These are phyloP conservation scores for Naganishia friedmannii DNA, from an alignment of 768 basidiomycete genomes.

Conservation along the genomic window DNA sequence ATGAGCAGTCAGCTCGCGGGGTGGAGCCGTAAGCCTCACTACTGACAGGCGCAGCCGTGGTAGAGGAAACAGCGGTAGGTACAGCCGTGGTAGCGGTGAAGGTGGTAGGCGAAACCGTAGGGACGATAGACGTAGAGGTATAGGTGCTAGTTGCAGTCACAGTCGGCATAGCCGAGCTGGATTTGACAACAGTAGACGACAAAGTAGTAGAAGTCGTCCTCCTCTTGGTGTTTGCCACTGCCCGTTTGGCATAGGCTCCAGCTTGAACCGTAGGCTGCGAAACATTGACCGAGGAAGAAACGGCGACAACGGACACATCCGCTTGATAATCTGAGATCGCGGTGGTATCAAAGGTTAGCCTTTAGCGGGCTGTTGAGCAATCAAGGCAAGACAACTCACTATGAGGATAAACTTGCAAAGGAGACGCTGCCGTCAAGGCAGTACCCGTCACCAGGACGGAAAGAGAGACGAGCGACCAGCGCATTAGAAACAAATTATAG, in stretches of 20 bases:
- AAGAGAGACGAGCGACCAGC: slow-evolving; percentile 10
- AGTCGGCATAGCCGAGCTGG: slow-evolving; percentile 3
- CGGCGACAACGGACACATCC: too few species aligned
- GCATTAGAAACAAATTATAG: slow-evolving; percentile 2
- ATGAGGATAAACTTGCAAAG: neutral
- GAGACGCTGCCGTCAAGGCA: slow-evolving; percentile 17
- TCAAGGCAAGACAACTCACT: neutral
- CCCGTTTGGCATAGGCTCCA: neutral
- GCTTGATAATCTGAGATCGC: too few species aligned
- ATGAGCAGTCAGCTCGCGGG: slow-evolving; percentile 1
- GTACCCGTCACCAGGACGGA: neutral
- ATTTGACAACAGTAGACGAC: neutral
- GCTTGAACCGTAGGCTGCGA: too few species aligned
- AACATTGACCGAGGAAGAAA: too few species aligned
- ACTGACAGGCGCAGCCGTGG: neutral
- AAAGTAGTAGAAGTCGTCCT: neutral
- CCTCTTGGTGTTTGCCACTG: neutral
- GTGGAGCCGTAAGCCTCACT: neutral
- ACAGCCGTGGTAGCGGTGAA: neutral
- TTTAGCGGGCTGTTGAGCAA: too few species aligned
- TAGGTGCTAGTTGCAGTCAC: neutral
- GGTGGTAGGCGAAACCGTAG: neutral
- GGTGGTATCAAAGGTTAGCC: too few species aligned
- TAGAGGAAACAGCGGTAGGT: neutral
- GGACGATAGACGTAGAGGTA: neutral